Evolutionary conservation across 148 eudicot genomes (phyloP).

Genomic region (Gaultheria prostrata): DNA sequence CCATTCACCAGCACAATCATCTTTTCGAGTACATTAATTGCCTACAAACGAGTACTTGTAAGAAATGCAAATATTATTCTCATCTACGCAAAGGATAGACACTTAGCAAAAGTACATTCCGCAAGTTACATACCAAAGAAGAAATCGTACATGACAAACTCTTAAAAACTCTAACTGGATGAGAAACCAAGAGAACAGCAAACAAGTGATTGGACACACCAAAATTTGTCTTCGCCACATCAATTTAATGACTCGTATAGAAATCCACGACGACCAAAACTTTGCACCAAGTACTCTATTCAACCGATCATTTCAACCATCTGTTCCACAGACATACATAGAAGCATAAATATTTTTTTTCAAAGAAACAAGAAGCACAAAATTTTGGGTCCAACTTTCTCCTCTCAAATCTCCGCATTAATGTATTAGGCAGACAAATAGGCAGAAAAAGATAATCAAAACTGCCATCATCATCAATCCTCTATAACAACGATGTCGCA

Average conservation of each 20-base stretch:
- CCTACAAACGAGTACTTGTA: neutral
- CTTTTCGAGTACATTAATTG: neutral
- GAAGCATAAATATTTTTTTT: neutral
- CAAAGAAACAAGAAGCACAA: neutral
- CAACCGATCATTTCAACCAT: neutral
- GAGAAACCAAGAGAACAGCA: neutral
- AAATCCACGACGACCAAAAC: neutral
- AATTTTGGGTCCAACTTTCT: neutral
- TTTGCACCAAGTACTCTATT: neutral
- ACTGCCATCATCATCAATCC: neutral
- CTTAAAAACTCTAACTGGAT: neutral
- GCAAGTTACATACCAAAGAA: neutral
- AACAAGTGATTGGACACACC: neutral
- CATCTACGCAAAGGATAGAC: neutral
- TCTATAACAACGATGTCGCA: neutral
- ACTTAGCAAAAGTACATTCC: no score
- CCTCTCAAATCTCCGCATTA: neutral
- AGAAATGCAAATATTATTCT: neutral
- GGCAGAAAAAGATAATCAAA: slow-evolving; percentile 1
- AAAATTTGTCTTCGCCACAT: neutral
- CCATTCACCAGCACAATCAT: neutral
- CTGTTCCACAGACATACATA: neutral
- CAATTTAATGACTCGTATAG: neutral
- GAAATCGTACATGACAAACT: neutral
- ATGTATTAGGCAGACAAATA: neutral